Percentiles rank a stretch among this genome's conserved stretches.
Evolutionary conservation across 2,329 filamentous ascomycete species (phyloP).

Genomic region (Penicillium italicum): DNA sequence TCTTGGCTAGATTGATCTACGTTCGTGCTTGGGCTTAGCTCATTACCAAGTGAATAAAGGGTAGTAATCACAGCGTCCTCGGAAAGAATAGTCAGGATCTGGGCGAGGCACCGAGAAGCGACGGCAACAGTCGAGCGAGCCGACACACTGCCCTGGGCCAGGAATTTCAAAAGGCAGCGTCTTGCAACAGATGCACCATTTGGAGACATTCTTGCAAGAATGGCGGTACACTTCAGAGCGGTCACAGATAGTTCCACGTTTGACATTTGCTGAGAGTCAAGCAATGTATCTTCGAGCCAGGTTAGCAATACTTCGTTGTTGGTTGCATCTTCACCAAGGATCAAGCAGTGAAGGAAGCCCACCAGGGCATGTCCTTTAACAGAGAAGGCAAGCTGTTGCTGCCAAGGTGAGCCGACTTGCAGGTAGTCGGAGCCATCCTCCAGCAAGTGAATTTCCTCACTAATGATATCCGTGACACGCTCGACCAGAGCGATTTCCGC

Average conservation of each 20-base stretch:
- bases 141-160: constrained; percentile 72
- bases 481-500: constrained; percentile 48
- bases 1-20: constrained; percentile 45
- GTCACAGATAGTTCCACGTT: constrained; percentile 72
- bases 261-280: constrained; percentile 76
- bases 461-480: constrained; percentile 66
- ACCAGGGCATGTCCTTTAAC: constrained; percentile 80
- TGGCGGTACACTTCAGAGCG: constrained; percentile 74
- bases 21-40: constrained; percentile 69
- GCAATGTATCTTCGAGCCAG: constrained; percentile 81
- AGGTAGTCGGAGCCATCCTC: constrained; percentile 90
- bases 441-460: constrained; percentile 78
- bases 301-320: constrained; percentile 73
- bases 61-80: constrained; percentile 94
- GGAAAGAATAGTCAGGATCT: constrained; percentile 74
- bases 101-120: constrained; percentile 80
- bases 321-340: constrained; percentile 76
- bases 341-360: constrained; percentile 78
- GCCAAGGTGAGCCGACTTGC: constrained; percentile 76
- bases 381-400: constrained; percentile 79
- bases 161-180: constrained; percentile 75
- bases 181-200: constrained; percentile 71
- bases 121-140: constrained; percentile 66
- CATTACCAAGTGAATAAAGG: constrained; percentile 92
- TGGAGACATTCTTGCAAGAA: constrained; percentile 72